Evolutionary conservation across 768 basidiomycete genomes (phyloP), one percentile per base, ranked within the genome.

Genomic region (Termitomyces bulborhizus): DNA sequence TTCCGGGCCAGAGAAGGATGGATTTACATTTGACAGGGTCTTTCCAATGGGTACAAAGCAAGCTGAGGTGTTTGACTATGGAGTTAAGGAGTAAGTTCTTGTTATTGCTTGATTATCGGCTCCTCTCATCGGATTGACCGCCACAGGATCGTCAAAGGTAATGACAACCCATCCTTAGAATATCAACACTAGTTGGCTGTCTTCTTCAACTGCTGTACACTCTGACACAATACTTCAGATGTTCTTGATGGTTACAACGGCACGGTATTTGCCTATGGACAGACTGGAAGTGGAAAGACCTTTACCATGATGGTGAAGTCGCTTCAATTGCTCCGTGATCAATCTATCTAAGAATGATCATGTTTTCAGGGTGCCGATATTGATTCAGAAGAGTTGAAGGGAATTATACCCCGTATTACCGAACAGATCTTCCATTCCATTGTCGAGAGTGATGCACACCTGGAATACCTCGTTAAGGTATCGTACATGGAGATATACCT

Each of bases 401-500:
- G 97, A 63, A 90, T 99, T 54, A 98, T 97, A 60, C 97, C 97
- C 51, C 88, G 97, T 53, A 98, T 99, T 60, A 96, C 96, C 4
- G 95, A 99, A 69, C 97, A 99, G 70, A 97, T 99, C 67, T 99
- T 99, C 71, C 90, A 94, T 60, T 93, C 93, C 48, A 99, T 99
- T 67, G 87, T 97, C 55, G 86, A 93, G 65, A 96, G 94, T 53
- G 96, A 98, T 62, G 82, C 90, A 36, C 92, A 93, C 69, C 75
- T 99, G 55, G 97, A 99, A 71, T 99, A 99, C 70, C 85, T 98
- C 60, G 97, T 99, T 69, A 99, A 99, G 74, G 97, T 98, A 50
- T 97, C 93, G 36, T 99, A 98, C 71, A 98, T 99, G 96, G 97
- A 99, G 75, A 98, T 99, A 57, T 99, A 99, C 71, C 80, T 98